Conservation (phyloP, 495 filamentous ascomycete genomes). For the Astrothelium macrocarpum region DNA sequence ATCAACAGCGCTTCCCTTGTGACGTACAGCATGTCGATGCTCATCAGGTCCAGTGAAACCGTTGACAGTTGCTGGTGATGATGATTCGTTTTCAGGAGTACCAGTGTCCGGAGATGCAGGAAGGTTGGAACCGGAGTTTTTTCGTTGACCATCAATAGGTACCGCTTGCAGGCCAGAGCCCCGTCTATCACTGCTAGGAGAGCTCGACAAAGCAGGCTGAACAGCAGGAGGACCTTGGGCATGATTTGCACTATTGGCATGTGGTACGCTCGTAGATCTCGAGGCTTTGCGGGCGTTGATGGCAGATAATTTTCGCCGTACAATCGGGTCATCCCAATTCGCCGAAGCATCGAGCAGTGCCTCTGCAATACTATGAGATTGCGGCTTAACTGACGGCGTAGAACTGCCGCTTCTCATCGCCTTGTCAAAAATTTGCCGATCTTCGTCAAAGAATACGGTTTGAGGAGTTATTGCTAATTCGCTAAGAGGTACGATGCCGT, state of each 20-base stretch:
- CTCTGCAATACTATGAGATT: constrained; percentile 72
- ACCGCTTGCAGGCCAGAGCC: neutral
- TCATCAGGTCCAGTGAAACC: neutral
- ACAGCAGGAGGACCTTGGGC: neutral
- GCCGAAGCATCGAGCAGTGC: constrained; percentile 79
- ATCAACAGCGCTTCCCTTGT: constrained; percentile 72
- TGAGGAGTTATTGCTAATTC: constrained; percentile 66
- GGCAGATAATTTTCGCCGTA: constrained; percentile 47
- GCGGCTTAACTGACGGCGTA: constrained; percentile 10
- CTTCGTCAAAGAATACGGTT: constrained; percentile 85
- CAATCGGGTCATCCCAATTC: constrained; percentile 61
- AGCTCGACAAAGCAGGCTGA: neutral
- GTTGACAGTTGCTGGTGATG: neutral
- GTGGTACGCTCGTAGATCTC: neutral
- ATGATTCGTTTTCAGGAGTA: neutral
- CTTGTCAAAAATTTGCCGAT: constrained; percentile 36
- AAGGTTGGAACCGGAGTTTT: neutral
- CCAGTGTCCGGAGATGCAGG: neutral
- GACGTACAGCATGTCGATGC: constrained; percentile 29
- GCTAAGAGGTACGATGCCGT: constrained; percentile 59
- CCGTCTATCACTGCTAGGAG: neutral
- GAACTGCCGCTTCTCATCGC: constrained; percentile 26
- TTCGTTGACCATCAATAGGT: neutral
- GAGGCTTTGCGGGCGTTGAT: constrained; percentile 36
- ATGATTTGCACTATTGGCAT: neutral